A percentile compares a stretch with the other conserved stretches of the same genome.
Evolutionary conservation across 257 asterid species (phyloP).

Genomic region (Misopates orontium): DNA sequence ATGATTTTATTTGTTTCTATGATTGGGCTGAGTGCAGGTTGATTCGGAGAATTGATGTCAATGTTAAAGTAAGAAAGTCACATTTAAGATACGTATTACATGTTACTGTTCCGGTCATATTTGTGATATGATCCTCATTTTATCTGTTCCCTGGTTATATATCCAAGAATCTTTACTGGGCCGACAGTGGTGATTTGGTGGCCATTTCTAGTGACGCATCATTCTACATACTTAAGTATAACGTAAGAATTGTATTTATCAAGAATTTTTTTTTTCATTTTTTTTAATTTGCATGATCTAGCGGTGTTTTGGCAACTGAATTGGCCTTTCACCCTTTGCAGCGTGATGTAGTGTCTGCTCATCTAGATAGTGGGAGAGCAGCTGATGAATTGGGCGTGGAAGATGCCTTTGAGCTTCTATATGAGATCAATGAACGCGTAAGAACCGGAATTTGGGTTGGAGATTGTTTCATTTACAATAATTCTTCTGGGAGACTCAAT

Average conservation of each 20-base stretch:
- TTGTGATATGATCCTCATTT: slow-evolving; percentile 17
- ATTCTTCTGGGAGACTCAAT: slow-evolving; percentile 95
- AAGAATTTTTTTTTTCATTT: slow-evolving; percentile 10
- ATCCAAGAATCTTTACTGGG: slow-evolving; percentile 93
- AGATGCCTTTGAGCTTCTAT: slow-evolving; percentile 95
- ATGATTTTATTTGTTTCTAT: slow-evolving; percentile 90
- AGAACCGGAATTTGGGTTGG: slow-evolving; percentile 99
- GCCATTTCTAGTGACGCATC: slow-evolving; percentile 83
- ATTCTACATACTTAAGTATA: slow-evolving; percentile 82
- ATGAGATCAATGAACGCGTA: slow-evolving; percentile 94
- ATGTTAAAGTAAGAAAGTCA: slow-evolving; percentile 70
- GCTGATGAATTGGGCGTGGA: slow-evolving; percentile 94
- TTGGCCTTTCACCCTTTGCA: slow-evolving; percentile 41
- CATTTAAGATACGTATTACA: not conserved
- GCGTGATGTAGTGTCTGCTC: slow-evolving; percentile 94
- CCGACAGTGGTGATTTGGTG: slow-evolving; percentile 92
- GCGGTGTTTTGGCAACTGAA: slow-evolving; percentile 19
- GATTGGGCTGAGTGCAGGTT: slow-evolving; percentile 98
- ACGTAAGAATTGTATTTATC: slow-evolving; percentile 42
- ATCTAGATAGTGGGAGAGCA: slow-evolving; percentile 86
- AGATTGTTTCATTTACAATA: slow-evolving; percentile 94
- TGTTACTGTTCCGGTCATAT: slow-evolving; percentile 26
- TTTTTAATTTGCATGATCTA: slow-evolving; percentile 15
- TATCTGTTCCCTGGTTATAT: slow-evolving; percentile 27
- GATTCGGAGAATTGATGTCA: slow-evolving; percentile 90